Conservation (phyloP, 192 early-diverging fungal genomes). For the Coemansia sp. region DNA sequence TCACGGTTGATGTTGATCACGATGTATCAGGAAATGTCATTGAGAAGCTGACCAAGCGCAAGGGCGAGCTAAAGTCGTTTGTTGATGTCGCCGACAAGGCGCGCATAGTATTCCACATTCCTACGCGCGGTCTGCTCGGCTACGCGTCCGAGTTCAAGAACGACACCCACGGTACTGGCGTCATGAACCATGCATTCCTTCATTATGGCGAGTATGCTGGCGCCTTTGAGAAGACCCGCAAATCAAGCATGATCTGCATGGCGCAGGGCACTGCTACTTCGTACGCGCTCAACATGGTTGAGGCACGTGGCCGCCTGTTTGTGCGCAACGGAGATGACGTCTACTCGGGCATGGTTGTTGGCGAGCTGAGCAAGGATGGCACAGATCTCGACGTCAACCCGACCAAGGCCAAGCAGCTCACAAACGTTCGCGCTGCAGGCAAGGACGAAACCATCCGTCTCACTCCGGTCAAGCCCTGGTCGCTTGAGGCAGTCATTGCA, state of each 20-base stretch:
- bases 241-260: conserved; percentile 73
- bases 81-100: conserved; percentile 69
- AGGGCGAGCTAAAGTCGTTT: conserved; percentile 77
- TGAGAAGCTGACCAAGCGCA: conserved; percentile 79
- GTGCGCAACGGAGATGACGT: conserved; percentile 68
- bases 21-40: conserved; percentile 72
- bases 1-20: conserved; percentile 75
- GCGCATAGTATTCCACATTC: conserved; percentile 73
- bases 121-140: conserved; percentile 77
- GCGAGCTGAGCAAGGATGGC: conserved; percentile 71
- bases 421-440: conserved; percentile 72
- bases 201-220: conserved; percentile 73
- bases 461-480: conserved; percentile 62
- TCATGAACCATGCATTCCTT: conserved; percentile 74
- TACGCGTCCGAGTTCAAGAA: conserved; percentile 87
- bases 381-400: conserved; percentile 82
- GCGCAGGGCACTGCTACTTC: conserved; percentile 64
- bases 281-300: conserved; percentile 71
- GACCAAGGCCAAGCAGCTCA: conserved; percentile 74
- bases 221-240: conserved; percentile 68
- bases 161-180: conserved; percentile 80
- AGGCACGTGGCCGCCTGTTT: conserved; percentile 79
- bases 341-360: conserved; percentile 85
- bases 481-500: conserved; percentile 74
- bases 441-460: conserved; percentile 78